Conservation (phyloP, 2,329 filamentous ascomycete genomes). For the Sarocladiaceae sp. region DNA sequence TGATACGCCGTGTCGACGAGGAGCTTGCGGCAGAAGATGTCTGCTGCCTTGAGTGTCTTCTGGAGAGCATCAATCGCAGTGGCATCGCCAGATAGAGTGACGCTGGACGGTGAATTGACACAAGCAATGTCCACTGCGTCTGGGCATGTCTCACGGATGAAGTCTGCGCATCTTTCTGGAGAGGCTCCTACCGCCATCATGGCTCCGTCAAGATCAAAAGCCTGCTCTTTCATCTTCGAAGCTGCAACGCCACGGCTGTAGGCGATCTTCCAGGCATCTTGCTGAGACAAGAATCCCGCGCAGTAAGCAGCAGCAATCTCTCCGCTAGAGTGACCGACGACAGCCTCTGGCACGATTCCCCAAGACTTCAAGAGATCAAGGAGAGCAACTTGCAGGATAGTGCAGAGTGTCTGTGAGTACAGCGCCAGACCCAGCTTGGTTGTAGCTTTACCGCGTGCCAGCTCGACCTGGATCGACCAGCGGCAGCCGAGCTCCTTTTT, state of each 20-base stretch:
- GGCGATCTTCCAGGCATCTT: conserved; percentile 9
- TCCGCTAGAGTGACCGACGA: conserved; percentile 33
- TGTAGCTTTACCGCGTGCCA: not conserved
- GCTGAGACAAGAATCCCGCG: conserved; percentile 21
- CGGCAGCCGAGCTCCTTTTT: not conserved
- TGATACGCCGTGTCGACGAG: conserved; percentile 26
- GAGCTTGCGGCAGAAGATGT: too few relatives aligned
- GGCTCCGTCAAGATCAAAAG: conserved; percentile 27
- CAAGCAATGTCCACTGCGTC: too few relatives aligned
- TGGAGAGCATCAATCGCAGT: too few relatives aligned
- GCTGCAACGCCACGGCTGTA: conserved; percentile 11
- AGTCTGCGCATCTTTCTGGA: too few relatives aligned
- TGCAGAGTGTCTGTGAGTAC: conserved; percentile 26
- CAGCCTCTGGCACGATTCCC: conserved; percentile 22
- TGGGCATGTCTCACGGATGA: too few relatives aligned
- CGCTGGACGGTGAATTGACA: too few relatives aligned
- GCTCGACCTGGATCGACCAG: conserved; percentile 1
- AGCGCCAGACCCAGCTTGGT: conserved; percentile 10
- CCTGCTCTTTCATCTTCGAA: conserved; percentile 7
- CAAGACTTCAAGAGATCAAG: conserved; percentile 27
- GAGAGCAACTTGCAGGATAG: conserved; percentile 32
- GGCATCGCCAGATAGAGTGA: too few relatives aligned
- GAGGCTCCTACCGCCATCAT: conserved; percentile 51
- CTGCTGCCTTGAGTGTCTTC: too few relatives aligned
- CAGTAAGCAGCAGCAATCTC: conserved; percentile 37